These are phyloP conservation scores for Gentiana macrophylla DNA, from an alignment of 257 asterid genomes.

Conservation along the genomic window DNA sequence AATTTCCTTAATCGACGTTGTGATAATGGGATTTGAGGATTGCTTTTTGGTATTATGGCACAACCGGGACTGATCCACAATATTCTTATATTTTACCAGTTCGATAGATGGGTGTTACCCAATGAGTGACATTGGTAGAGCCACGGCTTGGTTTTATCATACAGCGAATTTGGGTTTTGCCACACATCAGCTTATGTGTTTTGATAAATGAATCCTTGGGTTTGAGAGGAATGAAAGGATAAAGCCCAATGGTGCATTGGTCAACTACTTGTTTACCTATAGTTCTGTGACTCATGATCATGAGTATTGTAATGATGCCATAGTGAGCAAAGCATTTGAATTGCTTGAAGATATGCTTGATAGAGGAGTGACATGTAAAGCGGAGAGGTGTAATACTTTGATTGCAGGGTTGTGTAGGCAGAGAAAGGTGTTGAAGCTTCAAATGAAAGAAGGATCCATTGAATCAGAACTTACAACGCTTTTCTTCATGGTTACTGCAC, in stretches of 20 bases:
- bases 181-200: slow-evolving; percentile 59
- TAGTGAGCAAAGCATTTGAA: slow-evolving; percentile 30
- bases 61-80: slow-evolving; percentile 41
- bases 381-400: slow-evolving; percentile 59
- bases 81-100: slow-evolving; percentile 54
- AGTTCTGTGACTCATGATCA: slow-evolving; percentile 30
- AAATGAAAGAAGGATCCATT: slow-evolving; percentile 42
- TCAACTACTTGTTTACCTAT: slow-evolving; percentile 40
- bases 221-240: slow-evolving; percentile 53
- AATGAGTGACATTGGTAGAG: slow-evolving; percentile 41
- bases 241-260: slow-evolving; percentile 47
- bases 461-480: slow-evolving; percentile 51
- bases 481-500: slow-evolving; percentile 50
- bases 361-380: slow-evolving; percentile 43
- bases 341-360: slow-evolving; percentile 50
- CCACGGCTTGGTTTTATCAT: slow-evolving; percentile 29
- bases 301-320: slow-evolving; percentile 33
- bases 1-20: slow-evolving; percentile 18
- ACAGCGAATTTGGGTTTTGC: slow-evolving; percentile 43
- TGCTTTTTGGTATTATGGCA: slow-evolving; percentile 35
- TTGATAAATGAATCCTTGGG: slow-evolving; percentile 54
- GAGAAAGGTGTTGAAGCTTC: slow-evolving; percentile 26
- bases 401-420: slow-evolving; percentile 49
- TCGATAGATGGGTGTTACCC: slow-evolving; percentile 61
- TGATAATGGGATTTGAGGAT: slow-evolving; percentile 35